Evolutionary conservation across 2,329 filamentous ascomycete genomes (phyloP), one percentile per base, ranked within the genome.

Genomic region (Capronia coronata): DNA sequence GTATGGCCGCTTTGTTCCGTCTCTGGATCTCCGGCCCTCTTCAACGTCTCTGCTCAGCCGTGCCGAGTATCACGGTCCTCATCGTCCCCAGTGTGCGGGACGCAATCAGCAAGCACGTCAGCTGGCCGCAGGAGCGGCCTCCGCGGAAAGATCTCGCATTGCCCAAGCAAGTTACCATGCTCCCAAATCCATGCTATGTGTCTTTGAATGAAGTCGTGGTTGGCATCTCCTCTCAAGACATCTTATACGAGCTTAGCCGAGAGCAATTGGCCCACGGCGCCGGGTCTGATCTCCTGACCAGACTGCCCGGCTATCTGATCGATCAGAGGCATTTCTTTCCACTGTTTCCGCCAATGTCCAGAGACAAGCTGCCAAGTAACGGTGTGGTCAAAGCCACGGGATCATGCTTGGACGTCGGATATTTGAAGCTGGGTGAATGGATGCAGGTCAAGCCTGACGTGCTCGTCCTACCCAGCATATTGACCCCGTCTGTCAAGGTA

Each of bases 241-340:
- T 88, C 2, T 74, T 98, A 1, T 89, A 82, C 55, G 88, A 96
- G 68, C 71, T 96, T 45, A 77, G 83, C n/a, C 73, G 77, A 21
- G 84, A 91, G 61, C 88, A 94, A 66, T 74, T 84, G 1, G 68
- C 73, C 4, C 76, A 78, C 16, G 78, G 77, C 1, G 75, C 73
- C 42, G 75, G 77, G 0, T 65, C 66, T 7, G 76, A 82, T 46
- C 61, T 86, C 21, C 74, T 91, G 61, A 80, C 82, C 13, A 73
- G 91, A n/a, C 68, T 90, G 40, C 80, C 85, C 4, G 77, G 82
- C 16, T 84, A 93, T 59, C 67, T 98, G 14, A 79, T 98, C 49
- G 86, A 95, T 68, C 93, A 97, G 69, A 75, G 90, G 5, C 89
- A 93, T 63, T 97, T 90, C 67, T 88, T 88, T 62, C 93, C 93